Base-by-base conservation (phyloP, 768 basidiomycete genomes). In the Tephrocybe sp. region DNA sequence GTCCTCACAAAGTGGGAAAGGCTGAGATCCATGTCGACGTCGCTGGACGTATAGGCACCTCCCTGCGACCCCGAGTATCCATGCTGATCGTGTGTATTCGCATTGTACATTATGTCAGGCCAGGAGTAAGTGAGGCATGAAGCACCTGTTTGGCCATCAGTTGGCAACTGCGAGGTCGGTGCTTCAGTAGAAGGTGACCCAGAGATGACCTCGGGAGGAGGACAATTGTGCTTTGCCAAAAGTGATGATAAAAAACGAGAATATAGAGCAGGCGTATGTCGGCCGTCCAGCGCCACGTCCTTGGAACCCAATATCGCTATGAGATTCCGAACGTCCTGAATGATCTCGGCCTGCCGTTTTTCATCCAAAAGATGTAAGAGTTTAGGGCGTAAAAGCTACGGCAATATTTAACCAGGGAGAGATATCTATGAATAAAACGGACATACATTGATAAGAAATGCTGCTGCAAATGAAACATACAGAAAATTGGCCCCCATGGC, bases 361-460 rank as follows among this genome's bases (percentile, higher is more conserved):
- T 66, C 67, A 37, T 70, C 68, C 2, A 82, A 61, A 16, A 79
- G 69, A 40, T 62, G 64, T 2, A 73, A 52, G 50, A 76, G 73
- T 54, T 73, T 74, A 1, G 80, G 78, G 2, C 80, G 74, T 34
- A 82, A 63, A 29, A 82, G 64, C 79, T 82, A 50, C 40, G 12
- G 25, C 23, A 45, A 27, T 41, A 30, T 21, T 21, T 48, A 27
- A 37, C 46, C 24, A 47, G 30, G 39, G 37, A 38, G 11, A 13
- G 43, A 16, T 21, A n/a, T 36, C 11, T 34, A 33, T 19, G 38
- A 45, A 6, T n/a, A 21, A 47, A 27, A 16, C 45, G 19, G 8
- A 31, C 75, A 55, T 57, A 84, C 82, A 64, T 83, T 82, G 43
- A 83, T 68, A 19, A 85, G 65, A 57, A 82, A 82, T 2, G 80